phyloP scores from a whole-genome alignment of 768 basidiomycete genomes.

The Filobasidium wieringae region DNA sequence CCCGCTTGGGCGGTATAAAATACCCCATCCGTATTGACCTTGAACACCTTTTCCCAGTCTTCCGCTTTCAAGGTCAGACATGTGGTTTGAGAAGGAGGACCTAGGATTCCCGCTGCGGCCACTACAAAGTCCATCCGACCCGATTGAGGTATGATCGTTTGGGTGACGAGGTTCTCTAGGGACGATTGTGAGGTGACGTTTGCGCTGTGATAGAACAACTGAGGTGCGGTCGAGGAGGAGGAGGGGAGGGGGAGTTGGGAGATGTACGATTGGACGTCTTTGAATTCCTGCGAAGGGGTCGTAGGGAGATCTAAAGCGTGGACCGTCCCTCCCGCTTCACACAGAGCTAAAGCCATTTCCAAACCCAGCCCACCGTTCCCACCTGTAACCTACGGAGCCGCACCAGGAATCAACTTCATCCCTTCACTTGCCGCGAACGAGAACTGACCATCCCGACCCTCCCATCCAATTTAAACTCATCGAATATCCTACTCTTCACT shows the following conservation, averaged over 20 bases:
- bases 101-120: slow-evolving; percentile 65
- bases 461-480: slow-evolving; percentile 34
- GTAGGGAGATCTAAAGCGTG: slow-evolving; percentile 22
- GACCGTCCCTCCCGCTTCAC: slow-evolving; percentile 56
- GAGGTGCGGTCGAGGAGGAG: no score
- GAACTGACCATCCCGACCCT: slow-evolving; percentile 44
- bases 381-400: slow-evolving; percentile 38
- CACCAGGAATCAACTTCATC: not conserved
- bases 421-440: not conserved
- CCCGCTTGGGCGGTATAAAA: slow-evolving; percentile 54
- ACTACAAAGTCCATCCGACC: slow-evolving; percentile 62
- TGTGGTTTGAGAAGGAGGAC: slow-evolving; percentile 27
- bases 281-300: slow-evolving; percentile 16
- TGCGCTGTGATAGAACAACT: slow-evolving; percentile 53
- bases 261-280: slow-evolving; percentile 41
- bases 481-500: slow-evolving; percentile 18
- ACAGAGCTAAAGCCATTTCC: slow-evolving; percentile 66
- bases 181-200: slow-evolving; percentile 56
- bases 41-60: slow-evolving; percentile 56
- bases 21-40: slow-evolving; percentile 55
- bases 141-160: slow-evolving; percentile 53
- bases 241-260: slow-evolving; percentile 40
- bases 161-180: slow-evolving; percentile 50
- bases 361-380: slow-evolving; percentile 62
- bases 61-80: slow-evolving; percentile 52